Evolutionary conservation across 495 filamentous ascomycete genomes (phyloP).

Genomic region (Elasticomyces elasticus): DNA sequence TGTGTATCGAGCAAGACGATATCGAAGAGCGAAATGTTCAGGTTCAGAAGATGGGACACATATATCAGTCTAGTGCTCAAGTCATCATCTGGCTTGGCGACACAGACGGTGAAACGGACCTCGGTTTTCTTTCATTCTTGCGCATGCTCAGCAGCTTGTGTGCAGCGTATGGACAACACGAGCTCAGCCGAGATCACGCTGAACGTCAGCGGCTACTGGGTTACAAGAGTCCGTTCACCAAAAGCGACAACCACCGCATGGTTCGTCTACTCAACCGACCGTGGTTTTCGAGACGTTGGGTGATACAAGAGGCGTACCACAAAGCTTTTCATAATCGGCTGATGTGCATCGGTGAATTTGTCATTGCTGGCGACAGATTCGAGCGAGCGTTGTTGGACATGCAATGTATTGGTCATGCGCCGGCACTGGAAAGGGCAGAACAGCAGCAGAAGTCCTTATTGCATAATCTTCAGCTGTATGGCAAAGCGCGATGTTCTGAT

Average conservation of each 20-base stretch:
- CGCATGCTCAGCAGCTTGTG: too few species aligned
- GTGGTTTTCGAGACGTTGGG: not conserved
- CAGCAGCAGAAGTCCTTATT: not conserved
- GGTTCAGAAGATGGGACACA: too few species aligned
- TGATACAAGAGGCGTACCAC: not conserved
- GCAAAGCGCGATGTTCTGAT: not conserved
- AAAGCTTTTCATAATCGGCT: not conserved
- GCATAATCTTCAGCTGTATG: not conserved
- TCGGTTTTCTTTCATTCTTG: too few species aligned
- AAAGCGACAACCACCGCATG: not conserved
- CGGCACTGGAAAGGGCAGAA: not conserved
- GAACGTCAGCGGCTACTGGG: not conserved
- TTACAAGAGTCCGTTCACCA: not conserved
- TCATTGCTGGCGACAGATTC: not conserved
- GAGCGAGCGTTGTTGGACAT: not conserved
- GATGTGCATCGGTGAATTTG: not conserved
- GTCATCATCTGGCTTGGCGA: too few species aligned
- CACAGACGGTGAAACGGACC: too few species aligned
- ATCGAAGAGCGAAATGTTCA: too few species aligned
- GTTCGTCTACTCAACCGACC: not conserved
- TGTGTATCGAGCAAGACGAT: too few species aligned
- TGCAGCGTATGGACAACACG: too few species aligned
- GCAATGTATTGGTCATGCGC: not conserved
- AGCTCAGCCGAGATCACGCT: too few species aligned
- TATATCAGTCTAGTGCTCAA: too few species aligned